Evolutionary conservation across 2,329 filamentous ascomycete genomes (phyloP).

Genomic region (Alternaria consortialis): DNA sequence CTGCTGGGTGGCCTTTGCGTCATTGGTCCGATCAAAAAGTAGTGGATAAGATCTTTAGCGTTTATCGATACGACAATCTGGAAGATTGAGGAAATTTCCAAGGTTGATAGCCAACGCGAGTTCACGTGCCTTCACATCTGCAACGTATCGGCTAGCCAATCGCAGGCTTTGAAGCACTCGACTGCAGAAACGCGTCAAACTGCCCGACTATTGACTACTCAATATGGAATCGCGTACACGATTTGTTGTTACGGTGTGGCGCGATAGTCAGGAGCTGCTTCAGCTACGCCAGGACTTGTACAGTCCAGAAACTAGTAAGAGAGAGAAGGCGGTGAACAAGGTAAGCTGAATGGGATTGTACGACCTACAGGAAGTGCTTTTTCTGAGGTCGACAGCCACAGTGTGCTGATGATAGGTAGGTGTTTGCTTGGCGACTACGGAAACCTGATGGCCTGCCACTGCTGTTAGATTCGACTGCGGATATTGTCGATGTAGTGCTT

Average conservation of each 20-base stretch:
- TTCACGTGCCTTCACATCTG: slow-evolving; percentile 17
- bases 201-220: slow-evolving; percentile 3
- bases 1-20: background rate
- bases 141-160: slow-evolving; percentile 20
- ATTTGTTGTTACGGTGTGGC: slow-evolving; percentile 60
- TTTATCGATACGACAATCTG: slow-evolving; percentile 5
- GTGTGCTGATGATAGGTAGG: slow-evolving; percentile 37
- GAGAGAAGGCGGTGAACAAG: slow-evolving; percentile 51
- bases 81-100: background rate
- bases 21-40: slow-evolving; percentile 1
- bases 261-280: slow-evolving; percentile 71
- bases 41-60: background rate
- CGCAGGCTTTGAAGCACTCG: background rate
- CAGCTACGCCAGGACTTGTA: slow-evolving; percentile 73
- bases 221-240: slow-evolving; percentile 25
- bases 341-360: slow-evolving; percentile 35
- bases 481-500: slow-evolving; percentile 74
- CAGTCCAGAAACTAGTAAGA: slow-evolving; percentile 45
- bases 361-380: background rate
- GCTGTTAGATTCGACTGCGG: slow-evolving; percentile 79
- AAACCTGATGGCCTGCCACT: slow-evolving; percentile 66
- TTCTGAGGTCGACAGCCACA: background rate
- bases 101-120: background rate
- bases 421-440: slow-evolving; percentile 45
- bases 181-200: background rate